Evolutionary conservation across 2,329 filamentous ascomycete genomes (phyloP).

Genomic region (Plectosphaerella cucumerina): DNA sequence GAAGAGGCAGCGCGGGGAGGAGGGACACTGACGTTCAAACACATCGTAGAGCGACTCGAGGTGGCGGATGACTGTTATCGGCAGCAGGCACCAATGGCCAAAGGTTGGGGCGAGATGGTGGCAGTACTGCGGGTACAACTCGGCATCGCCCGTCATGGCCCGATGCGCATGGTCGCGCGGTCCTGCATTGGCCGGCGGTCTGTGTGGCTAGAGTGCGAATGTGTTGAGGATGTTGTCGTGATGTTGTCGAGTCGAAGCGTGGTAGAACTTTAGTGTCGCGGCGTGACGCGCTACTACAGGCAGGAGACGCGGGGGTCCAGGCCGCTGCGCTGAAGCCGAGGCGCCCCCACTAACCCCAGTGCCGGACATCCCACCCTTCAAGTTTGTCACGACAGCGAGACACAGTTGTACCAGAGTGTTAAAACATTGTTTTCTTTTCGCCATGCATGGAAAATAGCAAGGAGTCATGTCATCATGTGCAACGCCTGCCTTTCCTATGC

Average conservation of each 20-base stretch:
- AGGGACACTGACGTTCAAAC: conserved; percentile 36
- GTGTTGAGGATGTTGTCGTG: background rate
- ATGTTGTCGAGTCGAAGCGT: background rate
- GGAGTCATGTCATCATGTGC: too few species aligned
- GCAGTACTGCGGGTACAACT: conserved; percentile 58
- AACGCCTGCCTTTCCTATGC: too few species aligned
- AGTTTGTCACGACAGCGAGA: too few species aligned
- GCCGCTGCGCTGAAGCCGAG: too few species aligned
- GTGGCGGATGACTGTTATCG: conserved; percentile 42
- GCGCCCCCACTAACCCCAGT: too few species aligned
- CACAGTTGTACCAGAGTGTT: background rate
- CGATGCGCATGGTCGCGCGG: conserved; percentile 18
- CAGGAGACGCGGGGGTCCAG: background rate
- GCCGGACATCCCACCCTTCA: too few species aligned
- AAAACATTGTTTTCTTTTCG: conserved; percentile 8
- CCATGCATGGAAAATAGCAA: too few species aligned
- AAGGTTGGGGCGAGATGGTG: conserved; percentile 59
- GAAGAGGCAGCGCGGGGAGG: background rate
- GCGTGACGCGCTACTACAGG: background rate
- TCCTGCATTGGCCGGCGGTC: background rate
- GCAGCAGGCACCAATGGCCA: conserved; percentile 55
- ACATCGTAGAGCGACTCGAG: conserved; percentile 46
- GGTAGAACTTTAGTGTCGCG: background rate
- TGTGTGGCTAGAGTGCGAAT: background rate
- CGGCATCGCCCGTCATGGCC: conserved; percentile 45